Base-by-base conservation (phyloP, 2,329 filamentous ascomycete species). In the Claviceps digitariae region DNA sequence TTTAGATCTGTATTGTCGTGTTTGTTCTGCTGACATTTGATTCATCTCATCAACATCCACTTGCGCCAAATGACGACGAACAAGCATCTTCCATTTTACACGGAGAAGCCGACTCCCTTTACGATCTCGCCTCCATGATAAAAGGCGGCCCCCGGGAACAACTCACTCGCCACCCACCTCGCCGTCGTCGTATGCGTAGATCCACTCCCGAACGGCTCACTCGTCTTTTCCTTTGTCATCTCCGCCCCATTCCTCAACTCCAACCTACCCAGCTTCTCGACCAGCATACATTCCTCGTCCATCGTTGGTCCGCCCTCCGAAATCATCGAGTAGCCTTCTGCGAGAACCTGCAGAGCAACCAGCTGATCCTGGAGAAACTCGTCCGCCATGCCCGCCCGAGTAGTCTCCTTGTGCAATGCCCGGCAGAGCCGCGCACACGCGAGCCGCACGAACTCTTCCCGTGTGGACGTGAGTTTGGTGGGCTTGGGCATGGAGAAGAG, bases 341-440 rank as follows among this genome's bases (percentile, higher is more conserved):
- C 75, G 10, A 84, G 66, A 4, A 76, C 76, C 63, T 84, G 80
- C 59, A 82, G 81, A 20, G 79, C 68, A 3, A 83, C 67, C 25
- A 84, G 59, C 62, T 84, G 81, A 62, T 83, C 81, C 64, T 83
- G 78, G 15, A 83, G 67, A 60, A 75, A 72, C 57, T 76, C 70
- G 57, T 84, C 81, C 7, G 79, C 74, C 2, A 73, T 68, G 0
- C 77, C 73, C 2, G 71, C 67, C 1, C 66, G 59, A 8, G 62
- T 61, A 1, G 77, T 64, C 58, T 81, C 77, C 2, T 67, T 62
- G 52, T 68, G 67, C 21, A 82, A 65, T 3, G 70, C 68, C 48
- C 63, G 65, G 44, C 73, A 72, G 3, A 82, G 63, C n/a, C 66
- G 69, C 27, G 65, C 62, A 6, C 76, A 70, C 9, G 79, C 65